Percentiles rank a stretch among this genome's conserved stretches.
Evolutionary conservation across 257 asterid species (phyloP).

Genomic region (Nicotiana knightiana): DNA sequence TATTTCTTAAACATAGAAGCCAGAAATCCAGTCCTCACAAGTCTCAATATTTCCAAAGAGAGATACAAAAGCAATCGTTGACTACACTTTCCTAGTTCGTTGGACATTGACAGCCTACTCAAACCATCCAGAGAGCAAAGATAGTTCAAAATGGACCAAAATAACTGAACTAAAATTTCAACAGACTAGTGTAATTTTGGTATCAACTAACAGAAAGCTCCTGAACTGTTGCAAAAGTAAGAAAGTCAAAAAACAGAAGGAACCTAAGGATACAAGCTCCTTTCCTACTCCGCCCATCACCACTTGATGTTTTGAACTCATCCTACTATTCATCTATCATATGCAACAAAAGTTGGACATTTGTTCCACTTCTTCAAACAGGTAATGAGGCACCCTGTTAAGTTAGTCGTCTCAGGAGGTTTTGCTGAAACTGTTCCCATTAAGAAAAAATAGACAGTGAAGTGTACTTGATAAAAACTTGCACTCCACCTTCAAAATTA

Average conservation of each 20-base stretch:
- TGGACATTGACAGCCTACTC: background rate
- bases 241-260: background rate
- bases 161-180: background rate
- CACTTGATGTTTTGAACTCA: background rate
- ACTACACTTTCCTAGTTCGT: background rate
- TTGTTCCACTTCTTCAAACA: conserved; percentile 1
- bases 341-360: background rate
- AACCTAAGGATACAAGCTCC: conserved; percentile 1
- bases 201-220: background rate
- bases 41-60: background rate
- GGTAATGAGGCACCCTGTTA: background rate
- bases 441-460: background rate
- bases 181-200: background rate
- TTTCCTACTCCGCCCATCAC: conserved; percentile 1
- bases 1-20: background rate
- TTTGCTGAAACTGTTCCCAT: background rate
- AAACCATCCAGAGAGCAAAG: conserved; percentile 4
- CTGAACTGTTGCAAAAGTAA: background rate
- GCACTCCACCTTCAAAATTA: background rate
- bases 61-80: background rate
- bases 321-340: background rate
- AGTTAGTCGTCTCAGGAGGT: background rate
- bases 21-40: background rate
- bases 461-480: background rate
- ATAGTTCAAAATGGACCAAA: background rate